Conservation (phyloP, 805 yeast species). For the Saccharomyces mikatae region DNA sequence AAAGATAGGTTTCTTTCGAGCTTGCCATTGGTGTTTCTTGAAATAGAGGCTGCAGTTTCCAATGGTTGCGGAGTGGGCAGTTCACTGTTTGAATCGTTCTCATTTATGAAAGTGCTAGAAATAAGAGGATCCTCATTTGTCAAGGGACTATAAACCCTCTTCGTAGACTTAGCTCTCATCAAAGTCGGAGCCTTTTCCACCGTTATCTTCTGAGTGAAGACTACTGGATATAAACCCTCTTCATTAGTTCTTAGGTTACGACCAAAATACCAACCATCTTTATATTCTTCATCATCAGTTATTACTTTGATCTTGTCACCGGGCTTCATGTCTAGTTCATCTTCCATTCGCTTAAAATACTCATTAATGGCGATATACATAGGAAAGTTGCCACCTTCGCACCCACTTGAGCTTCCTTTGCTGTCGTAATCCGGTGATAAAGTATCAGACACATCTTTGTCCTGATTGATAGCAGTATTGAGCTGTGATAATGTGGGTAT, state of each 20-base stretch:
- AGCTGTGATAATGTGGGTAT: conserved; percentile 11
- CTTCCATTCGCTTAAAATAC: conserved; percentile 79
- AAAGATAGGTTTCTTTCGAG: conserved; percentile 35
- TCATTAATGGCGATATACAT: conserved; percentile 66
- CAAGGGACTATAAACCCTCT: conserved; percentile 36
- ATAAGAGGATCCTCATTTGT: conserved; percentile 3
- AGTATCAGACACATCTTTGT: conserved; percentile 4
- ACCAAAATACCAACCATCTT: conserved; percentile 97
- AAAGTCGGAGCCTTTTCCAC: conserved; percentile 35
- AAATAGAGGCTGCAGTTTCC: conserved; percentile 17
- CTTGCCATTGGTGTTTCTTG: conserved; percentile 1
- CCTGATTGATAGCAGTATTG: conserved; percentile 10
- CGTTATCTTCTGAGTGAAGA: conserved; percentile 59
- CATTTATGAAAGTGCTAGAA: conserved; percentile 3
- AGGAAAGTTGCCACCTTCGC: conserved; percentile 15
- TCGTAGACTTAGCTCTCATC: conserved; percentile 48
- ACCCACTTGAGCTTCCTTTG: conserved; percentile 4
- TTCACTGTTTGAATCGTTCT: conserved; percentile 17
- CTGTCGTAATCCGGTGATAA: conserved; percentile 4
- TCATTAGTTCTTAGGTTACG: conserved; percentile 60
- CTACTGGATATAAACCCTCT: conserved; percentile 86
- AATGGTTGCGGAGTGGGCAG: conserved; percentile 23
- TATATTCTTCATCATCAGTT: conserved; percentile 86
- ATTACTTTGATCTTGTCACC: conserved; percentile 87
- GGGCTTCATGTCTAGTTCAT: conserved; percentile 69